Conservation (phyloP, 208 protist genomes). For the Leptomonas seymouri region DNA sequence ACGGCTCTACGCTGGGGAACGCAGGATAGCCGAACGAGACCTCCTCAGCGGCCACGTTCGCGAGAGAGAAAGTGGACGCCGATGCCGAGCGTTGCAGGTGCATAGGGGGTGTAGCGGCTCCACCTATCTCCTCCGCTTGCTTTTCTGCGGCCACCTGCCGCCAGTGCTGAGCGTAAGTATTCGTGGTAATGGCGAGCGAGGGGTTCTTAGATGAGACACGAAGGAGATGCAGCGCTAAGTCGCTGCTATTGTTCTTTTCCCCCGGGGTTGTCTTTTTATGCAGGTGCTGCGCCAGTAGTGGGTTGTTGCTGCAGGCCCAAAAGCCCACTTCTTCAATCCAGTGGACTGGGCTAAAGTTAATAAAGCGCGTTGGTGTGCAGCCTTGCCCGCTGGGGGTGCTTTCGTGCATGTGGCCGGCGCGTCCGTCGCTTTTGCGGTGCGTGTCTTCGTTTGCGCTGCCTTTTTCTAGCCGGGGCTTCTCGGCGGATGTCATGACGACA, state of each 20-base stretch:
- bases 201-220: background rate
- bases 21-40: slow-evolving; percentile 32
- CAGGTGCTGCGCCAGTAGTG: slow-evolving; percentile 33
- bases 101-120: background rate
- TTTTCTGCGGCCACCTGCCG: background rate
- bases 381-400: background rate
- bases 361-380: background rate
- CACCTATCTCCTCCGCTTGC: background rate
- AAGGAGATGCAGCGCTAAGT: background rate
- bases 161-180: slow-evolving; percentile 30
- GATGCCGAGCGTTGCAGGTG: background rate
- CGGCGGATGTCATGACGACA: slow-evolving; percentile 41
- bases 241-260: background rate
- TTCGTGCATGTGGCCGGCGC: too few species aligned
- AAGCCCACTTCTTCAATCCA: slow-evolving; percentile 86
- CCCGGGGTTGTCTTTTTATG: too few species aligned
- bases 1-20: background rate
- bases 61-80: background rate
- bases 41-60: slow-evolving; percentile 5
- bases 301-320: slow-evolving; percentile 77
- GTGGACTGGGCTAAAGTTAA: slow-evolving; percentile 63
- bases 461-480: background rate
- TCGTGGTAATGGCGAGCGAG: too few species aligned
- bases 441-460: too few species aligned
- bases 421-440: background rate